A percentile compares a stretch with the other conserved stretches of the same genome.
These are phyloP conservation scores for Penicillium sp. DNA, from an alignment of 2,329 filamentous ascomycete species.

Conservation along the genomic window DNA sequence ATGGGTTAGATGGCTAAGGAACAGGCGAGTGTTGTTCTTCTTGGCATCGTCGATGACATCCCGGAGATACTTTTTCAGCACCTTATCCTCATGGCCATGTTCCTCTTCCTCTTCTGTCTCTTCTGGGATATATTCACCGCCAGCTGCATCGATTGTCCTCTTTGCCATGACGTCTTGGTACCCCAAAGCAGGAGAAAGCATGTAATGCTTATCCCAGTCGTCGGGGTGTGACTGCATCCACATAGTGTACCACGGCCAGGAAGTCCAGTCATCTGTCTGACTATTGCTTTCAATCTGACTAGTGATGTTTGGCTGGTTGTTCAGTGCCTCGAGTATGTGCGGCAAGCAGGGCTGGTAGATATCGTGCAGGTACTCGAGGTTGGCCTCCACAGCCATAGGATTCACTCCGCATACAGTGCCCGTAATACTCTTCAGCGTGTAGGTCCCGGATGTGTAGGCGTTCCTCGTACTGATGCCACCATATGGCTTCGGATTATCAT, in stretches of 20 bases:
- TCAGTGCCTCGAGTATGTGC: slow-evolving; percentile 26
- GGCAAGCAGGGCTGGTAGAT: slow-evolving; percentile 46
- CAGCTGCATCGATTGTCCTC: slow-evolving; percentile 17
- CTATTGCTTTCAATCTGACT: background rate
- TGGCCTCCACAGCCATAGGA: slow-evolving; percentile 43
- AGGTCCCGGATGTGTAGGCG: slow-evolving; percentile 42
- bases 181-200: slow-evolving; percentile 22
- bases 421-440: slow-evolving; percentile 43
- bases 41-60: slow-evolving; percentile 26
- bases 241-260: slow-evolving; percentile 26
- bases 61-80: slow-evolving; percentile 22
- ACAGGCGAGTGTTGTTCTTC: slow-evolving; percentile 24
- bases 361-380: slow-evolving; percentile 39
- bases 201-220: slow-evolving; percentile 25
- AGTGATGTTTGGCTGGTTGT: slow-evolving; percentile 13
- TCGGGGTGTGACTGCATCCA: slow-evolving; percentile 32
- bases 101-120: slow-evolving; percentile 20
- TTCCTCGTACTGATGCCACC: slow-evolving; percentile 42
- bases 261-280: slow-evolving; percentile 18
- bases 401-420: slow-evolving; percentile 42
- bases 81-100: slow-evolving; percentile 23
- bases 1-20: slow-evolving; percentile 29
- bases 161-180: slow-evolving; percentile 20
- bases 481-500: slow-evolving; percentile 21
- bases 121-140: slow-evolving; percentile 14